phyloP scores from a whole-genome alignment of 2,329 filamentous ascomycete genomes.

The Scytalidium sp. region DNA sequence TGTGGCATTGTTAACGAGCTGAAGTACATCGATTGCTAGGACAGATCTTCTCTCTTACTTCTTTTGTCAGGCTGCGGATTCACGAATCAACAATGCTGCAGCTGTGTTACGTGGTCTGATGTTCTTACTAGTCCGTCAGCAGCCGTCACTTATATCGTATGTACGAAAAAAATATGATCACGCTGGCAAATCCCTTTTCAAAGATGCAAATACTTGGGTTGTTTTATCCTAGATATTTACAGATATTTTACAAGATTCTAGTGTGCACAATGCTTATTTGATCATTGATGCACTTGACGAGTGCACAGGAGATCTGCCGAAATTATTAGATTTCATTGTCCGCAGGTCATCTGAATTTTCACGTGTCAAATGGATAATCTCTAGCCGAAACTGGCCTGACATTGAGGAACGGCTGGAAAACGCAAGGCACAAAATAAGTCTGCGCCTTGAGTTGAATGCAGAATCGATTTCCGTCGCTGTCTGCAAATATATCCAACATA shows the following conservation, averaged over 20 bases:
- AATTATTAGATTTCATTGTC: constrained; percentile 35
- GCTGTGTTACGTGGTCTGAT: constrained; percentile 41
- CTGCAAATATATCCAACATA: constrained; percentile 32
- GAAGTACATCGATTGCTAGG: not conserved
- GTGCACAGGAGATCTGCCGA: constrained; percentile 24
- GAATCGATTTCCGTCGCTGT: constrained; percentile 32
- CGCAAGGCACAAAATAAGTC: constrained; percentile 15
- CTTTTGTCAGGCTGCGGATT: constrained; percentile 40
- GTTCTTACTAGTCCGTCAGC: constrained; percentile 33
- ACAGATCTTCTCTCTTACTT: constrained; percentile 27
- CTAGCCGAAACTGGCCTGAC: constrained; percentile 37
- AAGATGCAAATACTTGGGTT: constrained; percentile 34
- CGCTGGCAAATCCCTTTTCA: constrained; percentile 33
- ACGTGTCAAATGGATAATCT: constrained; percentile 38
- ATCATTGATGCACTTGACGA: constrained; percentile 48
- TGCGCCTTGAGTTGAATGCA: constrained; percentile 35
- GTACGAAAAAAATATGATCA: constrained; percentile 31
- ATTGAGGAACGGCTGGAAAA: constrained; percentile 33
- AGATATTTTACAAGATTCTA: constrained; percentile 34
- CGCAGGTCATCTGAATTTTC: constrained; percentile 13
- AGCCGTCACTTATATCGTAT: constrained; percentile 31
- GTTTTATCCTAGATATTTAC: constrained; percentile 35
- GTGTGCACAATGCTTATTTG: constrained; percentile 26
- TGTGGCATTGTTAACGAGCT: constrained; percentile 26
- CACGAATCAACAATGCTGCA: constrained; percentile 32